A percentile compares a stretch with the other conserved stretches of the same genome.
Evolutionary conservation across 495 filamentous ascomycete species (phyloP).

Genomic region (Hyaloscypha variabilis): DNA sequence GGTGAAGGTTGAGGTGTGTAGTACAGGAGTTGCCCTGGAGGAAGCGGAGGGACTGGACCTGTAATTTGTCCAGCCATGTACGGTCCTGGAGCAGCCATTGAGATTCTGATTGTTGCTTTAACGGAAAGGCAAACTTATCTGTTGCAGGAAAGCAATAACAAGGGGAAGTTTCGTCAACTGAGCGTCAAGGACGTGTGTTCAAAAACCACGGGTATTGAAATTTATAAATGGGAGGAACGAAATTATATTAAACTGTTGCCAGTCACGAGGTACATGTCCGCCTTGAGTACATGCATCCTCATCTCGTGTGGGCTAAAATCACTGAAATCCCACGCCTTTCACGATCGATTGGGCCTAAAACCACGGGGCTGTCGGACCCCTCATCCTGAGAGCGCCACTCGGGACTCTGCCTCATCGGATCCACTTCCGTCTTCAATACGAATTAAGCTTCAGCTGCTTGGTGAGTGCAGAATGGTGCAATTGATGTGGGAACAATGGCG

Average conservation of each 20-base stretch:
- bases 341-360: conserved; percentile 2
- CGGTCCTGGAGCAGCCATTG: background rate
- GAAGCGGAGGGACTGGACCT: background rate
- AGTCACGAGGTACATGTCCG: background rate
- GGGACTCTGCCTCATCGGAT: background rate
- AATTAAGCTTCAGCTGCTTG: background rate
- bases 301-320: background rate
- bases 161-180: too few relatives aligned
- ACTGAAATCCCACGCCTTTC: background rate
- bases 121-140: background rate
- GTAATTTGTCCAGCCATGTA: conserved; percentile 1
- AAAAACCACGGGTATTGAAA: background rate
- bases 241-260: background rate
- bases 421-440: background rate
- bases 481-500: background rate
- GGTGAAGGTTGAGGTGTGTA: conserved; percentile 4
- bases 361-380: conserved; percentile 2
- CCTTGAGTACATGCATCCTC: background rate
- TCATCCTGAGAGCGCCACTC: background rate
- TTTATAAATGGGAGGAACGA: background rate
- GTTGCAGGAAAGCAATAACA: background rate
- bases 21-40: background rate
- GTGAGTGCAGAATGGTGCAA: background rate
- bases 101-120: background rate
- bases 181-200: too few relatives aligned